A percentile compares a stretch with the other conserved stretches of the same genome.
Evolutionary conservation across 169 alveolate species (phyloP).

Genomic region (Neospora caninum): DNA sequence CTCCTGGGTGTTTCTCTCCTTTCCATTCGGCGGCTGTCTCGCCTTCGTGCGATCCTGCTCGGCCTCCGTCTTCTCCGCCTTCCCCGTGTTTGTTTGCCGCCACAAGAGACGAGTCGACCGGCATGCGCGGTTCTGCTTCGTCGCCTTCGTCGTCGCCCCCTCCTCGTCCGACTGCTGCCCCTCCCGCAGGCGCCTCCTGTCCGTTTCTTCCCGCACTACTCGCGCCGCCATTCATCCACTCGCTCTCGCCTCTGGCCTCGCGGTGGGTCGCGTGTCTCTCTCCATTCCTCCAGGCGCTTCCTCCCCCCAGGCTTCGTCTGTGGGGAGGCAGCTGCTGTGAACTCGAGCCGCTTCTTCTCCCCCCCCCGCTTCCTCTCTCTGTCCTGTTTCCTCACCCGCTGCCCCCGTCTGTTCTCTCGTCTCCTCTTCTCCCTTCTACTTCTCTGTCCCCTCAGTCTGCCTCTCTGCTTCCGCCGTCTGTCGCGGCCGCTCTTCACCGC

Average conservation of each 20-base stretch:
- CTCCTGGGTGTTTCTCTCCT: not conserved
- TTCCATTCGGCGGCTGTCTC: not conserved
- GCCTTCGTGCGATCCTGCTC: not conserved
- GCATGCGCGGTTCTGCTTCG: too few relatives aligned
- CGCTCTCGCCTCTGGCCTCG: slow-evolving; percentile 24
- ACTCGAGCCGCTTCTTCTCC: not conserved
- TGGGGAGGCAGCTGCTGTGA: slow-evolving; percentile 38
- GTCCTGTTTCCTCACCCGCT: not conserved
- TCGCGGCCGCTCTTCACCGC: not conserved
- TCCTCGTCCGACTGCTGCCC: not conserved
- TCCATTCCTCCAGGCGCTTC: not conserved
- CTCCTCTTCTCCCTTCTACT: not conserved
- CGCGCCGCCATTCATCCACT: not conserved
- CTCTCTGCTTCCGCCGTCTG: slow-evolving; percentile 11
- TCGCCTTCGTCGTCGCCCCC: too few relatives aligned
- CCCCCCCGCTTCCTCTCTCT: slow-evolving; percentile 14
- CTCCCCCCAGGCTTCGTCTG: slow-evolving; percentile 37
- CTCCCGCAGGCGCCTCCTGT: not conserved
- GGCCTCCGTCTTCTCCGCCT: not conserved
- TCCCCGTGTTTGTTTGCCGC: not conserved
- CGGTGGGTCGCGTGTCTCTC: not conserved
- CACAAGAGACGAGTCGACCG: not conserved
- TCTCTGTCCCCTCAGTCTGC: not conserved
- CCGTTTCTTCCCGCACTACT: not conserved
- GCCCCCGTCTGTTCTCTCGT: not conserved